phyloP scores from a whole-genome alignment of 2,329 filamentous ascomycete genomes.

The Penicillium sp. region DNA sequence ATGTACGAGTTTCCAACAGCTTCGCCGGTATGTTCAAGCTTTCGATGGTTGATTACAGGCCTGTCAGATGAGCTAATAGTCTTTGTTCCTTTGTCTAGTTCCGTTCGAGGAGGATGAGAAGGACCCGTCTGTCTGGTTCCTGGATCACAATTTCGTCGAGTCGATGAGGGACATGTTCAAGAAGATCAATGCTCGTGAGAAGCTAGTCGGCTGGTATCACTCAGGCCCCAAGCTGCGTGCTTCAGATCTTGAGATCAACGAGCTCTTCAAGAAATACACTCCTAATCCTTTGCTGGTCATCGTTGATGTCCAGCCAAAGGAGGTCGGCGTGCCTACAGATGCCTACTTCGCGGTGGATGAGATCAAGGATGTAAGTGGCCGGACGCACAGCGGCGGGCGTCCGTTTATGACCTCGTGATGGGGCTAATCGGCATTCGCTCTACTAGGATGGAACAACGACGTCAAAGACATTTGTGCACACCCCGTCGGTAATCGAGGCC shows the following conservation, averaged over 20 bases:
- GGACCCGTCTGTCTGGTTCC: constrained; percentile 97
- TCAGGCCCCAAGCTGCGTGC: constrained; percentile 94
- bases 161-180: constrained; percentile 99
- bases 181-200: constrained; percentile 98
- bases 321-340: constrained; percentile 95
- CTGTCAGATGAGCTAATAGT: constrained; percentile 18
- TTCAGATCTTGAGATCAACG: constrained; percentile 98
- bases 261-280: constrained; percentile 98
- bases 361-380: constrained; percentile 85
- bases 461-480: constrained; percentile 96
- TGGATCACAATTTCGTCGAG: constrained; percentile 99
- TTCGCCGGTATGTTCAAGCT: constrained; percentile 72
- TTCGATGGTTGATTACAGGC: constrained; percentile 2
- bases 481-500: constrained; percentile 95
- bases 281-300: constrained; percentile 95
- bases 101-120: constrained; percentile 99
- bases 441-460: constrained; percentile 91
- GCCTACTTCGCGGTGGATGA: constrained; percentile 99
- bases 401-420: background rate
- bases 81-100: constrained; percentile 54
- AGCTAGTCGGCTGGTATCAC: constrained; percentile 99
- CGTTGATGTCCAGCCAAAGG: constrained; percentile 97
- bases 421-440: constrained; percentile 6
- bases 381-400: background rate
- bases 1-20: constrained; percentile 96